Evolutionary conservation across 352 stramenopile genomes (phyloP).

Genomic region (Phytopythium boreale): DNA sequence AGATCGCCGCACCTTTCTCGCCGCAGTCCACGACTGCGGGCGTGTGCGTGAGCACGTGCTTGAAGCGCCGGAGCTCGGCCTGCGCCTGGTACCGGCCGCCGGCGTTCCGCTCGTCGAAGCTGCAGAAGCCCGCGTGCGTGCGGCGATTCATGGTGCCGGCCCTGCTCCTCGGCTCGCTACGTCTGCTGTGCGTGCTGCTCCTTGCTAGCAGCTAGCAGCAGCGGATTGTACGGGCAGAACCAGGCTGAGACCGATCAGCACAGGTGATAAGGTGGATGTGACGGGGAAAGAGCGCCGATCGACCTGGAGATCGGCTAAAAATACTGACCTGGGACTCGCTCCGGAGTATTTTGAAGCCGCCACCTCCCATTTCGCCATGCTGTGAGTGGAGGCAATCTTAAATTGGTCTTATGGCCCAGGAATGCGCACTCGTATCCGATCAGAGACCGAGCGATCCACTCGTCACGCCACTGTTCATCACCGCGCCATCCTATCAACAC

Average conservation of each 20-base stretch:
- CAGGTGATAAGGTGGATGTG: neutral
- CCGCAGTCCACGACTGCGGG: slow-evolving; percentile 44
- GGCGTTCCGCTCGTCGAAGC: slow-evolving; percentile 77
- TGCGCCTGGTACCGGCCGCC: slow-evolving; percentile 72
- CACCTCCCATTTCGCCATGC: neutral
- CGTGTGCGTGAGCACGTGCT: slow-evolving; percentile 60
- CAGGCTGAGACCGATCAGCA: too few species aligned
- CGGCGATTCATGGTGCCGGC: slow-evolving; percentile 41
- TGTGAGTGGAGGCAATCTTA: too few species aligned
- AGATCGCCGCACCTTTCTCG: slow-evolving; percentile 35
- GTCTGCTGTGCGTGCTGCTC: neutral
- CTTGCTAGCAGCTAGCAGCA: neutral
- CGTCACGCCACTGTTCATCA: neutral
- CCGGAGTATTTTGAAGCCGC: neutral
- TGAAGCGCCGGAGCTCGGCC: slow-evolving; percentile 73
- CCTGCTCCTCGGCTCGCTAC: neutral
- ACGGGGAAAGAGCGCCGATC: neutral
- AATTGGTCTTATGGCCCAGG: neutral
- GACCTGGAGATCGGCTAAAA: neutral
- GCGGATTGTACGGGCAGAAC: neutral
- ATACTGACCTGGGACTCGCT: neutral
- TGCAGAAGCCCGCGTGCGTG: slow-evolving; percentile 64
- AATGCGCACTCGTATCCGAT: neutral
- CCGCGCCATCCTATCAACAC: too few species aligned
- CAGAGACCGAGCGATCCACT: neutral